These are phyloP conservation scores for Phytopythium montanum DNA, from an alignment of 352 stramenopile genomes.

Conservation along the genomic window DNA sequence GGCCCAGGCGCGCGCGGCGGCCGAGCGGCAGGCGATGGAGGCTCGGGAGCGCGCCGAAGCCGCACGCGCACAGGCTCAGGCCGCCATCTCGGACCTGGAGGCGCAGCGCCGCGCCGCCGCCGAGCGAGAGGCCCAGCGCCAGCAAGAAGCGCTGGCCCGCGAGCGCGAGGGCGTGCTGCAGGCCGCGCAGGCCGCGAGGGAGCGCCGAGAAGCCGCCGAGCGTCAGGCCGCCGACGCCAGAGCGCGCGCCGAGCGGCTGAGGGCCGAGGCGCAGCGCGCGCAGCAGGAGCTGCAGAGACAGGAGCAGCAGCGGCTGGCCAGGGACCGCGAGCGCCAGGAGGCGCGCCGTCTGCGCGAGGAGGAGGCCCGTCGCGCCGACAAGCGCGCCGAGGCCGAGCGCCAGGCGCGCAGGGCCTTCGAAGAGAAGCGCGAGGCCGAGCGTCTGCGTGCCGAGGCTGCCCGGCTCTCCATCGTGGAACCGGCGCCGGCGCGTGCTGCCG, in stretches of 20 bases:
- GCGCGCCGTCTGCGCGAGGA: conserved; percentile 52
- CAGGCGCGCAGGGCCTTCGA: conserved; percentile 61
- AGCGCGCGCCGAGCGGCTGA: conserved; percentile 48
- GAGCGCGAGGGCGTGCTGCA: conserved; percentile 59
- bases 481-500: conserved; percentile 14
- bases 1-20: conserved; percentile 40
- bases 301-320: conserved; percentile 39
- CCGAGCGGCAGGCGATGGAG: conserved; percentile 51
- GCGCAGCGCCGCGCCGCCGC: conserved; percentile 49
- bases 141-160: conserved; percentile 54
- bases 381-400: conserved; percentile 52
- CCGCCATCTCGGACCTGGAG: conserved; percentile 61
- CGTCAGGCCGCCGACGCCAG: conserved; percentile 51
- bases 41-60: conserved; percentile 65
- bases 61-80: conserved; percentile 52
- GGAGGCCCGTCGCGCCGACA: conserved; percentile 49
- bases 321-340: conserved; percentile 49
- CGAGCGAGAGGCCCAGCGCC: conserved; percentile 59
- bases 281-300: conserved; percentile 58
- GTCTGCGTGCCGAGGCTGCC: conserved; percentile 49
- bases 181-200: conserved; percentile 44
- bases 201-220: conserved; percentile 55
- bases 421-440: conserved; percentile 57
- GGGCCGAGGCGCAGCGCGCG: conserved; percentile 43
- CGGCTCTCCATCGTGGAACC: conserved; percentile 35